phyloP scores from a whole-genome alignment of 257 asterid genomes.

The Solanum chiquidenum region DNA sequence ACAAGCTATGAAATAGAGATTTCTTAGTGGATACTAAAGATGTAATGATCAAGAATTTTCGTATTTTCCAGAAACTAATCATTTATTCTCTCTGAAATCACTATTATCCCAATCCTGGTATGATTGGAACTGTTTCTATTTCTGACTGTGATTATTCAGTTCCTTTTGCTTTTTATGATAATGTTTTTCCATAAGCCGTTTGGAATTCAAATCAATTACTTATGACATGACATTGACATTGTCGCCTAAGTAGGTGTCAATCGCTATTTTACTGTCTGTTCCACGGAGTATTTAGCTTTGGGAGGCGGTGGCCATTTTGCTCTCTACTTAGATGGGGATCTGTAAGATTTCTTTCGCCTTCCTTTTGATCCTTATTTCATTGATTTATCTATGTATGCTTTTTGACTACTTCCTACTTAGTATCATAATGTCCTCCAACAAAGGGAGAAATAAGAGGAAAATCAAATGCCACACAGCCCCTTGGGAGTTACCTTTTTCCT shows the following conservation, averaged over 20 bases:
- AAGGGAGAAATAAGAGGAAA: background rate
- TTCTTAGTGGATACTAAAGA: background rate
- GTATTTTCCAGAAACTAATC: background rate
- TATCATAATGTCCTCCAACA: background rate
- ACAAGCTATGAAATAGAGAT: background rate
- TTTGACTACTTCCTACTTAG: background rate
- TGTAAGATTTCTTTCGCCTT: slow-evolving; percentile 41
- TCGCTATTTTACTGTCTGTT: slow-evolving; percentile 78
- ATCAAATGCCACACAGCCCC: background rate
- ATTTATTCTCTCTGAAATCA: background rate
- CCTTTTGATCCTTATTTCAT: background rate
- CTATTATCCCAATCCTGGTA: background rate
- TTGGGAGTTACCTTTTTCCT: background rate
- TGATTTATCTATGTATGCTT: background rate
- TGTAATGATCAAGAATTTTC: background rate
- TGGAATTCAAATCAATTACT: background rate
- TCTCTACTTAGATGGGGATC: slow-evolving; percentile 75
- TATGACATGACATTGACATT: slow-evolving; percentile 1
- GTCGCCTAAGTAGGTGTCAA: slow-evolving; percentile 44
- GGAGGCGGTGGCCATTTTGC: slow-evolving; percentile 97
- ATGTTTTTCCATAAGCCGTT: background rate
- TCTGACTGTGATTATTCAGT: background rate
- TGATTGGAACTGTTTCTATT: background rate
- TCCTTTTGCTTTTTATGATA: background rate
- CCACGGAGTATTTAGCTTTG: slow-evolving; percentile 68